A percentile compares a stretch with the other conserved stretches of the same genome.
phyloP scores from a whole-genome alignment of 352 stramenopile species.

The Phytopythium cucurbitacearum region DNA sequence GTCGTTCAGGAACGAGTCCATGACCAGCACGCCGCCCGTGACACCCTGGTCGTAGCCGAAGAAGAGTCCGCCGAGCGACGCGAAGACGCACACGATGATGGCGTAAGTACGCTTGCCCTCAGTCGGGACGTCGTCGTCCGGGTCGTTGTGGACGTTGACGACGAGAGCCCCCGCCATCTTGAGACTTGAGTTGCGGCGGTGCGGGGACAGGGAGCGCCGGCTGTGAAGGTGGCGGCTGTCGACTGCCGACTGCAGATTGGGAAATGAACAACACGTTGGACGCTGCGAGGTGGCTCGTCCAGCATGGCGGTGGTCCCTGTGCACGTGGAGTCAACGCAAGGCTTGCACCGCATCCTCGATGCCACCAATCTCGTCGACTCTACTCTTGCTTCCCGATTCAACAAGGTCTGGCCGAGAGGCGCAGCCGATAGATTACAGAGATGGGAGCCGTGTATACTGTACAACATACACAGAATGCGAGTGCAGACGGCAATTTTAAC shows the following conservation, averaged over 20 bases:
- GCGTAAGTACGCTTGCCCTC: constrained; percentile 26
- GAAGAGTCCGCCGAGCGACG: constrained; percentile 32
- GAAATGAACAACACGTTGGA: not conserved
- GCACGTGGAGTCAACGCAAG: too few species aligned
- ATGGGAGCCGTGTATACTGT: too few species aligned
- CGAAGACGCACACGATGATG: constrained; percentile 34
- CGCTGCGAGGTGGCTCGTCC: too few species aligned
- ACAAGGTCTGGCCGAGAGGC: too few species aligned
- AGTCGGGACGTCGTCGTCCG: constrained; percentile 5
- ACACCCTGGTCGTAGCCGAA: constrained; percentile 40
- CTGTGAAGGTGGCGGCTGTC: not conserved
- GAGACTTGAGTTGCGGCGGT: not conserved
- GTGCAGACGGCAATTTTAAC: too few species aligned
- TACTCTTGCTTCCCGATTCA: too few species aligned
- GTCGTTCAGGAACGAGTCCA: constrained; percentile 29
- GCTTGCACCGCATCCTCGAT: too few species aligned
- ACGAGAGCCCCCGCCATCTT: constrained; percentile 7
- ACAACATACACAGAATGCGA: too few species aligned
- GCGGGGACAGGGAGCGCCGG: not conserved
- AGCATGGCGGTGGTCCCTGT: too few species aligned
- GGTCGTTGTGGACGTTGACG: not conserved
- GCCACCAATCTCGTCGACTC: too few species aligned
- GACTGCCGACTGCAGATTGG: constrained; percentile 1
- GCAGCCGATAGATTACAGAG: too few species aligned
- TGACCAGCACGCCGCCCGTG: constrained; percentile 31